Base-by-base conservation (phyloP, 768 basidiomycete genomes). In the Grammothele lineata region DNA sequence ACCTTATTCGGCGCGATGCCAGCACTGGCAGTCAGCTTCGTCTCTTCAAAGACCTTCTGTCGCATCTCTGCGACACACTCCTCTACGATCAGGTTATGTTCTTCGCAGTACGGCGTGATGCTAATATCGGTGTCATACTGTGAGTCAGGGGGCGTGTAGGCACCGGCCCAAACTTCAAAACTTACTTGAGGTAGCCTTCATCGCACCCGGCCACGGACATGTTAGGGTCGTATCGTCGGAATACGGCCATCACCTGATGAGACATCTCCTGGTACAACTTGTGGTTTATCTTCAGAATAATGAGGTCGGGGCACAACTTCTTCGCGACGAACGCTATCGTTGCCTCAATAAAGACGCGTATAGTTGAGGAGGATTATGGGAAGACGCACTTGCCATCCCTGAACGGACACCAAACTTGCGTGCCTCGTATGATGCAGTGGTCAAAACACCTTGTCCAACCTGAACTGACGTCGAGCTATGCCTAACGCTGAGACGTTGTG, bases 1-100 rank as follows among this genome's bases (percentile, higher is more conserved):
- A 92, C 92, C 75, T 87, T 88, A 67, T 94, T 98, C 1, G 95
- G 89, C 0, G 95, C 93, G 47, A 98, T 92, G 3, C 96, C 96
- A 24, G 93, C 94, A 56, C 90, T 93, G 43, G 89, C 92, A 2
- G 96, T 98, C 40, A 98, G 63, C 43, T 78, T 78, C 3, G 94
- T 97, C 65, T 87, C 87, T 15, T 72, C 71, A 45, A 83, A 73
- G 3, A 97, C 89, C 34, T 71, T 72, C 21, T 72, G 73, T 19
- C 96, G 74, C 69, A 99, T 86, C 52, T 86, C 74, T 42, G 76
- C 66, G 11, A 95, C 88, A 57, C 92, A 94, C 37, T 83, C 81
- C 24, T 80, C 81, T 0, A 85, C 75, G 2, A 75, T 73, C 42
- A 92, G 56, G 9, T 71, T 58, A 63, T 89, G 78, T 37, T 78